Base-by-base conservation (phyloP, 768 basidiomycete species). In the Pleurotus sapidus region DNA sequence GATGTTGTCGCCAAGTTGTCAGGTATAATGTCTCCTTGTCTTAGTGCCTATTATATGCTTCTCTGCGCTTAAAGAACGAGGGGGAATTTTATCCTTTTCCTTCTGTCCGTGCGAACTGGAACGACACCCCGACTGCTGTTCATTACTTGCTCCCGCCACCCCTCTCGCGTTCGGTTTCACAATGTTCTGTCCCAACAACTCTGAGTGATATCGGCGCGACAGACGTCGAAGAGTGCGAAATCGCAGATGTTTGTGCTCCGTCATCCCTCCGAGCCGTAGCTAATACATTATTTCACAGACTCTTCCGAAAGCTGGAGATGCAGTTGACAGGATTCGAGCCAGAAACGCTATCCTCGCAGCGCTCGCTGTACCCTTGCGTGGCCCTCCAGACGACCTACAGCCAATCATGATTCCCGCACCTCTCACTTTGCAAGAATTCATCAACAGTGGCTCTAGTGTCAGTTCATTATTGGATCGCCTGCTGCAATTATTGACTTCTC, bases 341-440 rank as follows among this genome's bases (percentile, higher is more conserved):
- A 74, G 89, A 68, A 80, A 85, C 60, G 71, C 78, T 4, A 68
- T 84, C 12, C 71, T 92, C 4, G 81, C 83, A 1, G 62, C 72
- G 2, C 80, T 92, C 40, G 88, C 88, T 7, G 70, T 91, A 4
- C 90, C 90, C 5, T 65, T 72, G 1, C 80, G 80, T 50, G 79
- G 84, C 39, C 88, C 89, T 0, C 81, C 84, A 38, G 86, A 87
- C 51, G 80, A 80, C 1, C 74, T 92, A 46, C 84, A 79, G 50
- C 90, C 90, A 0, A 85, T 92, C 56, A 60, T 83, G 49, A 81
- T 92, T 25, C 89, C 88, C 5, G 59, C 82, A 6, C 76, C 85
- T 6, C 77, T 83, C 60, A 86, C 83, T 14, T 66, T 92, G 11
- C 84, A 88, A 46, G 90, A 91, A 57, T 90, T 91, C 61, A 72